Conservation (phyloP, 768 basidiomycete genomes). For the Boletus fagicola region DNA sequence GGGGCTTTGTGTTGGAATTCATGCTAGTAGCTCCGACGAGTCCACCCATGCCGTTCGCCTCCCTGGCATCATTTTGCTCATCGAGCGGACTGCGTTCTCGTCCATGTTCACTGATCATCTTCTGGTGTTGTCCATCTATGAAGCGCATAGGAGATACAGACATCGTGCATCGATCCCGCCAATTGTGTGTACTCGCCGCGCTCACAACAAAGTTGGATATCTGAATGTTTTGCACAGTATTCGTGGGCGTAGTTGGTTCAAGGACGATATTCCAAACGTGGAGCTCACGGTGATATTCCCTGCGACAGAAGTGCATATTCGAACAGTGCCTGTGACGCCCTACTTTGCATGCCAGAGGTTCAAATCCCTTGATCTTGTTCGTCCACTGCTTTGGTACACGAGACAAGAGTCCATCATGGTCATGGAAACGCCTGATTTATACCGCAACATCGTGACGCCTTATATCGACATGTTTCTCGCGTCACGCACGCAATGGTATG, state of each 20-base stretch:
- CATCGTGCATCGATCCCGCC: slow-evolving; percentile 48
- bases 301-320: slow-evolving; percentile 86
- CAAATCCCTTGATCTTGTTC: neutral
- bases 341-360: neutral
- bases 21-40: neutral
- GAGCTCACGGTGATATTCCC: slow-evolving; percentile 86
- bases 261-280: slow-evolving; percentile 52
- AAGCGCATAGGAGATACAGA: slow-evolving; percentile 60
- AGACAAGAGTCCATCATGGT: slow-evolving; percentile 71
- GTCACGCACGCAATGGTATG: slow-evolving; percentile 77
- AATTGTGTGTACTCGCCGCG: neutral
- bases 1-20: neutral
- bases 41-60: slow-evolving; percentile 29
- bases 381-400: slow-evolving; percentile 56
- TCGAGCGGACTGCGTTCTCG: slow-evolving; percentile 76
- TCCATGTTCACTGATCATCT: slow-evolving; percentile 36
- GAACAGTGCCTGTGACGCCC: slow-evolving; percentile 42
- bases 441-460: slow-evolving; percentile 64
- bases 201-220: neutral
- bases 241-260: slow-evolving; percentile 73
- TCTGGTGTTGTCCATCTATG: slow-evolving; percentile 39
- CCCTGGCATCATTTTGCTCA: slow-evolving; percentile 66
- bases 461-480: slow-evolving; percentile 77
- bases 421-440: slow-evolving; percentile 79
- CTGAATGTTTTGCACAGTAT: slow-evolving; percentile 52